Percentiles rank a stretch among this genome's conserved stretches.
Evolutionary conservation across 495 filamentous ascomycete species (phyloP).

Genomic region (Hypoxylon rickii): DNA sequence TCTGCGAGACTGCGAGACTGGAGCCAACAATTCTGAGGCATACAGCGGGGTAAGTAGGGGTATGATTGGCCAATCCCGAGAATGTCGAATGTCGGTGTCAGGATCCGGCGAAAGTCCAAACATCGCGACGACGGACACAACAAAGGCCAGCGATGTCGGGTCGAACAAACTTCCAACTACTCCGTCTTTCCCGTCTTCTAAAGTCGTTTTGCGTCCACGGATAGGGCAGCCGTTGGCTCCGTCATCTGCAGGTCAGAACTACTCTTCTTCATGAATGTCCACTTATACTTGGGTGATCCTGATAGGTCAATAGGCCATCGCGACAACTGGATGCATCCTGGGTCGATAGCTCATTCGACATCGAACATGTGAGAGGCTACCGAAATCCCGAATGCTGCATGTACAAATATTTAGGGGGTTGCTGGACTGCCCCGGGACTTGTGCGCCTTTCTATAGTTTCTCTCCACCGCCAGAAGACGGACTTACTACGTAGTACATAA

Average conservation of each 20-base stretch:
- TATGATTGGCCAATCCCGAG: conserved; percentile 26
- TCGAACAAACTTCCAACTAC: background rate
- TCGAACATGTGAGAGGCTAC: too few species aligned
- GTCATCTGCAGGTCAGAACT: too few species aligned
- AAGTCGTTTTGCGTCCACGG: background rate
- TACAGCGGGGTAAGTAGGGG: conserved; percentile 21
- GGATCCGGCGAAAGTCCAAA: background rate
- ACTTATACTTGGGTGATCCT: background rate
- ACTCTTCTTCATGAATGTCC: too few species aligned
- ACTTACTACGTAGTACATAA: background rate
- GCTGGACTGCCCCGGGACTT: too few species aligned
- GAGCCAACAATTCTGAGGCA: background rate
- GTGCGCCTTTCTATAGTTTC: too few species aligned
- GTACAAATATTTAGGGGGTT: too few species aligned
- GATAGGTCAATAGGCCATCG: background rate
- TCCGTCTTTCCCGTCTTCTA: background rate
- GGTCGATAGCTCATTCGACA: too few species aligned
- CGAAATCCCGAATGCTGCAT: too few species aligned
- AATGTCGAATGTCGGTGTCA: conserved; percentile 25
- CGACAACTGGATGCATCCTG: background rate
- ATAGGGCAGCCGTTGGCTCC: too few species aligned
- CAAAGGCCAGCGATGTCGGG: conserved; percentile 27
- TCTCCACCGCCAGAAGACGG: background rate
- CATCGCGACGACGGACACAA: background rate
- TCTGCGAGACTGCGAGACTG: too few species aligned